phyloP scores from a whole-genome alignment of 2,329 filamentous ascomycete genomes.

The Aureobasidium sp. region DNA sequence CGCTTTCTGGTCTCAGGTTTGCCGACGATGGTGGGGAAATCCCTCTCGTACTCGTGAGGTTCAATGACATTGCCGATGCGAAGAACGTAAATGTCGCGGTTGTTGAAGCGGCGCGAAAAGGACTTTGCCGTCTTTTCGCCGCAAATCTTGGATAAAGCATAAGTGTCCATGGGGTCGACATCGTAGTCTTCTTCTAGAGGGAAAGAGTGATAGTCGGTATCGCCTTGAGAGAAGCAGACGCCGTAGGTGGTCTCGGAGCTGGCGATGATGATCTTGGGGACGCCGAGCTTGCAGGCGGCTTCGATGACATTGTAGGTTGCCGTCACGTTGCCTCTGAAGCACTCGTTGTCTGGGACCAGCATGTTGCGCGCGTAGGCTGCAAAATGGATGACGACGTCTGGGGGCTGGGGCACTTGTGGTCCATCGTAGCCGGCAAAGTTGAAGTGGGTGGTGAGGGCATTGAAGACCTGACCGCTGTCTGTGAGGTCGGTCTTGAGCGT shows the following conservation, averaged over 20 bases:
- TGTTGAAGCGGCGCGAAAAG: conserved; percentile 49
- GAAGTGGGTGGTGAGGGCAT: conserved; percentile 51
- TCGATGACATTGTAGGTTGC: conserved; percentile 58
- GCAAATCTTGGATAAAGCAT: conserved; percentile 54
- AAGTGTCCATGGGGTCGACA: conserved; percentile 54
- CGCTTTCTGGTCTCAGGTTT: conserved; percentile 46
- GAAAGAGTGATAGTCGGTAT: conserved; percentile 50
- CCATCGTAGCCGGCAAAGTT: conserved; percentile 44
- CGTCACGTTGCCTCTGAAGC: conserved; percentile 49
- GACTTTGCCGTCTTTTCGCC: conserved; percentile 51
- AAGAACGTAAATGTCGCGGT: conserved; percentile 53
- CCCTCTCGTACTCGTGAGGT: conserved; percentile 51
- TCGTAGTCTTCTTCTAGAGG: conserved; percentile 55
- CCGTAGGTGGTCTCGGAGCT: conserved; percentile 55
- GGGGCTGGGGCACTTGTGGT: conserved; percentile 37
- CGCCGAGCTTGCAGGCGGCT: conserved; percentile 54
- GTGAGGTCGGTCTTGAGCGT: conserved; percentile 52
- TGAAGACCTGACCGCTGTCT: conserved; percentile 50
- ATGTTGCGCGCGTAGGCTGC: conserved; percentile 54
- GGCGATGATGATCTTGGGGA: conserved; percentile 57
- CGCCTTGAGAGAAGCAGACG: conserved; percentile 55
- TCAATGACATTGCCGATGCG: conserved; percentile 57
- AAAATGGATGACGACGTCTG: conserved; percentile 58
- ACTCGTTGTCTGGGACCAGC: conserved; percentile 55
- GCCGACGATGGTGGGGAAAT: conserved; percentile 47